A percentile compares a stretch with the other conserved stretches of the same genome.
phyloP scores from a whole-genome alignment of 2,329 filamentous ascomycete species.

The Colletotrichum sp. region DNA sequence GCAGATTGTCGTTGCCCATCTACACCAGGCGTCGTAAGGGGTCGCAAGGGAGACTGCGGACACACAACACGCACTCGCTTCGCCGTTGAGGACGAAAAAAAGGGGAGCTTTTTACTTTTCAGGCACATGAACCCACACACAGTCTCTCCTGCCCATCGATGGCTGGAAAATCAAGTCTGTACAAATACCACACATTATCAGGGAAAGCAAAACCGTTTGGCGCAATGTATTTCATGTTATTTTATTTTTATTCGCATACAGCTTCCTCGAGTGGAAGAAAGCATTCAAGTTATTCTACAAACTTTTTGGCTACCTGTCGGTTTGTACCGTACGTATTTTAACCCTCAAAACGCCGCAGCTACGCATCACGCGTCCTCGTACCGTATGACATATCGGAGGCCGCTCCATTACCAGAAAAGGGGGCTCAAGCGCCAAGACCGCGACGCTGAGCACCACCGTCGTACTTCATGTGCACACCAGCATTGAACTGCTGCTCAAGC shows the following conservation, averaged over 20 bases:
- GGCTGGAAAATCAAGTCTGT: not conserved
- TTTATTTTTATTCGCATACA: not conserved
- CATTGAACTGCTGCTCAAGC: slow-evolving; percentile 62
- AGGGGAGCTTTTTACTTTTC: not conserved
- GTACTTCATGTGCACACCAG: slow-evolving; percentile 61
- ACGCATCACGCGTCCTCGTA: not conserved
- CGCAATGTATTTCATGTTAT: not conserved
- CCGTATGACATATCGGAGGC: slow-evolving; percentile 1
- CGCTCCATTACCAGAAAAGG: not conserved
- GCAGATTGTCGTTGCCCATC: not conserved
- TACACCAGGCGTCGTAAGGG: not conserved
- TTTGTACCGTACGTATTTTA: not conserved
- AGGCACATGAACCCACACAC: not conserved
- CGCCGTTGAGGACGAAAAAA: not conserved
- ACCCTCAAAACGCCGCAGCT: slow-evolving; percentile 1
- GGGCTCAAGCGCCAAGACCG: slow-evolving; percentile 54
- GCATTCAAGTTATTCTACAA: slow-evolving; percentile 8
- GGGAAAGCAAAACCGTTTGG: slow-evolving; percentile 9
- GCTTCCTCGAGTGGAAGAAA: not conserved
- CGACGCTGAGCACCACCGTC: slow-evolving; percentile 53
- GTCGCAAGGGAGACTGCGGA: not conserved
- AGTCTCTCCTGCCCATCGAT: not conserved
- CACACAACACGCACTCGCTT: not conserved
- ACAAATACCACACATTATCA: slow-evolving; percentile 2
- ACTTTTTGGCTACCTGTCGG: not conserved